These are phyloP conservation scores for Plasmodium coatneyi DNA, from an alignment of 169 alveolate genomes.

Conservation along the genomic window DNA sequence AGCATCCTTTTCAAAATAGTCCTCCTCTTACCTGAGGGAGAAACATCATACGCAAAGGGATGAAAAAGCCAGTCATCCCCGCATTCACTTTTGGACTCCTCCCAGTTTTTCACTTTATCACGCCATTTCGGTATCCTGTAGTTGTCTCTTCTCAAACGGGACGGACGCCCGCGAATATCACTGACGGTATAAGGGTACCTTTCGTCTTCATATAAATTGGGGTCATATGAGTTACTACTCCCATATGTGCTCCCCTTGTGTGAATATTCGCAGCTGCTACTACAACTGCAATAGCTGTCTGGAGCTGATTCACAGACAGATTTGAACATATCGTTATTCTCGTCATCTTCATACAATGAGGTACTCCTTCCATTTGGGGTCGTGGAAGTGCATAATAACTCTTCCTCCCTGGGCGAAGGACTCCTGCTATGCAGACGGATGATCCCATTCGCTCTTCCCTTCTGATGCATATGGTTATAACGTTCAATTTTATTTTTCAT, in stretches of 20 bases:
- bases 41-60: not conserved
- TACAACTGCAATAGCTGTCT: not conserved
- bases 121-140: not conserved
- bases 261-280: not conserved
- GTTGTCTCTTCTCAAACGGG: not conserved
- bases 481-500: conserved; percentile 14
- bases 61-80: not conserved
- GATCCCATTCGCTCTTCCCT: not conserved
- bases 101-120: not conserved
- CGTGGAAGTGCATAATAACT: not conserved
- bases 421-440: not conserved
- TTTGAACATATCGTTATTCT: not conserved
- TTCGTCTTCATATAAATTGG: not conserved
- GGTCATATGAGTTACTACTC: not conserved
- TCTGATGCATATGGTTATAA: not conserved
- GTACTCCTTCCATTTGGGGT: not conserved
- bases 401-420: not conserved
- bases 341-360: not conserved
- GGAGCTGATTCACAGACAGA: not conserved
- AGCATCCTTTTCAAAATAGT: conserved; percentile 42
- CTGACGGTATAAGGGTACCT: not conserved
- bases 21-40: not conserved
- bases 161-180: not conserved
- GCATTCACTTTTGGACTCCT: not conserved
- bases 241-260: not conserved